Evolutionary conservation across 257 asterid genomes (phyloP).

Genomic region (Lavandula angustifolia): DNA sequence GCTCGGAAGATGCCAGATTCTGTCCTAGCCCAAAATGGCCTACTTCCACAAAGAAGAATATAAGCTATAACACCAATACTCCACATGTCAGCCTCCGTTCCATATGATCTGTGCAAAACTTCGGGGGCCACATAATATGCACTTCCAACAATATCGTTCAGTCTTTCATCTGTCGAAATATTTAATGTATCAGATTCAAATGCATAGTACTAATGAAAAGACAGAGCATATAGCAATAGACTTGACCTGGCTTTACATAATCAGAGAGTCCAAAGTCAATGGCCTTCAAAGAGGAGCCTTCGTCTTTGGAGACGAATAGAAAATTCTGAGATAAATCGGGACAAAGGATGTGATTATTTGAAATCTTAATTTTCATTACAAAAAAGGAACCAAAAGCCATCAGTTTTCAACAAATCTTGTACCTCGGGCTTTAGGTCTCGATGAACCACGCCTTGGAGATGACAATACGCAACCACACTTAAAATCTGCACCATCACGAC

Average conservation of each 20-base stretch:
- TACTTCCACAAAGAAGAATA: conserved; percentile 77
- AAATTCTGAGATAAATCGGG: conserved; percentile 56
- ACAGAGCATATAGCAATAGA: conserved; percentile 20
- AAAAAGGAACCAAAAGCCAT: not conserved
- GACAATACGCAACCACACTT: conserved; percentile 56
- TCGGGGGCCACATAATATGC: conserved; percentile 86
- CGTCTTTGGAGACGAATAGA: conserved; percentile 57
- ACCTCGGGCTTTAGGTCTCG: conserved; percentile 82
- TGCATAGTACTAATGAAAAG: conserved; percentile 7
- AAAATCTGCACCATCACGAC: conserved; percentile 57
- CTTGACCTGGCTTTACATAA: conserved; percentile 71
- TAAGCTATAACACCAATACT: conserved; percentile 81
- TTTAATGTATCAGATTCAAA: conserved; percentile 24
- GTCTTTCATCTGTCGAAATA: conserved; percentile 59
- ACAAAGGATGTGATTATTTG: conserved; percentile 5
- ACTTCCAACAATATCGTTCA: conserved; percentile 79
- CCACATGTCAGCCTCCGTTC: conserved; percentile 85
- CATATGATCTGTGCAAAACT: conserved; percentile 74
- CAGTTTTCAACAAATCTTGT: not conserved
- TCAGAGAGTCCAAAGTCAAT: conserved; percentile 86
- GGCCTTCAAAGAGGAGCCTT: conserved; percentile 64
- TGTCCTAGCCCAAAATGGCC: conserved; percentile 79
- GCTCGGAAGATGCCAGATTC: conserved; percentile 77
- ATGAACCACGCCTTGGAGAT: conserved; percentile 82
- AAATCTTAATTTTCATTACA: not conserved